Conservation (phyloP, 495 filamentous ascomycete species). For the Talaromyces nanjingensis region DNA sequence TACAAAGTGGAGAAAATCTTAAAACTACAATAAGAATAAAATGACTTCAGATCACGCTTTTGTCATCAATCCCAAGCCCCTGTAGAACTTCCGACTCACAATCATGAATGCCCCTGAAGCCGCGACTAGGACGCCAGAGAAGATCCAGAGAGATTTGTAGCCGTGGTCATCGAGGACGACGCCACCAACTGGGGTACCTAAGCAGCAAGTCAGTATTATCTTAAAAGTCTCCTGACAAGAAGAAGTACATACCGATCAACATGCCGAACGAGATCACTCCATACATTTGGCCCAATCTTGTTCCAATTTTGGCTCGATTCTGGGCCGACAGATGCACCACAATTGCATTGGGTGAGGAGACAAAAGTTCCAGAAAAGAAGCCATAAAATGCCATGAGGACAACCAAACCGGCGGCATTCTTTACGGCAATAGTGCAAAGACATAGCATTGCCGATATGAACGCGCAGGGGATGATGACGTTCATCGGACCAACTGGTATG, state of each 20-base stretch:
- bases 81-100: neutral
- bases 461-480: conserved; percentile 26
- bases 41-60: neutral
- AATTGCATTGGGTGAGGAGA: conserved; percentile 21
- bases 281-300: conserved; percentile 3
- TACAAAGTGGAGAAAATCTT: neutral
- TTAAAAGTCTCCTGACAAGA: neutral
- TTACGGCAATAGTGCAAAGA: conserved; percentile 59
- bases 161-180: conserved; percentile 3
- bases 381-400: conserved; percentile 24
- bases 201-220: neutral
- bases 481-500: conserved; percentile 39
- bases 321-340: conserved; percentile 19
- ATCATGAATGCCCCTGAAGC: conserved; percentile 1
- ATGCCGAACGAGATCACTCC: conserved; percentile 2
- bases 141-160: conserved; percentile 3
- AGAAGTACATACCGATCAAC: conserved; percentile 4
- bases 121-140: neutral
- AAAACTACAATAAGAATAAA: neutral
- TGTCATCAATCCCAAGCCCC: neutral
- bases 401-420: conserved; percentile 59
- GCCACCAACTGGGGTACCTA: conserved; percentile 8
- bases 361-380: conserved; percentile 25
- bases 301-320: conserved; percentile 4
- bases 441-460: conserved; percentile 49